Evolutionary conservation across 192 early-diverging fungal species (phyloP), one percentile per base, ranked within the genome.

Genomic region (Umbelopsis sp.): DNA sequence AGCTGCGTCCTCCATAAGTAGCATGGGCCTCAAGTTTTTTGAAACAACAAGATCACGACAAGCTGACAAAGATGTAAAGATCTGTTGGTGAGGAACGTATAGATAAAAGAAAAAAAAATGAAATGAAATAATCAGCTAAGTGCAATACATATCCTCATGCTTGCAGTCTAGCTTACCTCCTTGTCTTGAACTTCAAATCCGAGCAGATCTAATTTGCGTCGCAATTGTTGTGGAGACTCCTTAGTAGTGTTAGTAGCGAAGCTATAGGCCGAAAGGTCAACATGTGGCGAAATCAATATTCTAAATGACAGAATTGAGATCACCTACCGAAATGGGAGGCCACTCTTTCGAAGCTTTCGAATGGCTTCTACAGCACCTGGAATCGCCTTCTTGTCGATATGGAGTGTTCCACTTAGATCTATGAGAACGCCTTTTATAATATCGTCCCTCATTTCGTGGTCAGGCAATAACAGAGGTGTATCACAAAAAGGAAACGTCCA

Each of bases 161-260:
- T 11, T 11, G 12, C 12, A 41, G 16, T 17, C 47, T 17, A 49
- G n/a, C 36, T 71, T 79, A 92, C 85, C 74, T 91, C 89, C 0
- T 84, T 50, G 12, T 69, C 54, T 45, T 85, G 44, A n/a, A 94
- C 80, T 16, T 86, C 75, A 69, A 97, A 93, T 0, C 93, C 95
- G 25, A 96, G 78, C 12, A 52, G 52, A 17, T 69, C 62, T 14
- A 97, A 82, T 53, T 87, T 86, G n/a, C 68, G 59, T n/a, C 88
- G 77, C 1, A 96, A 77, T 17, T 56, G 56, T 31, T 75, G 73
- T 38, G 81, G 78, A 36, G 89, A 90, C 66, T 91, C 85, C 66
- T 93, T 94, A 20, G 95, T 95, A 1, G 94, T 95, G 79, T 97
- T 97, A 51, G 93, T 93, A n/a, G 92, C 90, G 77, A 96, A 95